These are phyloP conservation scores for Letharia columbiana DNA, from an alignment of 495 filamentous ascomycete genomes.

Conservation along the genomic window DNA sequence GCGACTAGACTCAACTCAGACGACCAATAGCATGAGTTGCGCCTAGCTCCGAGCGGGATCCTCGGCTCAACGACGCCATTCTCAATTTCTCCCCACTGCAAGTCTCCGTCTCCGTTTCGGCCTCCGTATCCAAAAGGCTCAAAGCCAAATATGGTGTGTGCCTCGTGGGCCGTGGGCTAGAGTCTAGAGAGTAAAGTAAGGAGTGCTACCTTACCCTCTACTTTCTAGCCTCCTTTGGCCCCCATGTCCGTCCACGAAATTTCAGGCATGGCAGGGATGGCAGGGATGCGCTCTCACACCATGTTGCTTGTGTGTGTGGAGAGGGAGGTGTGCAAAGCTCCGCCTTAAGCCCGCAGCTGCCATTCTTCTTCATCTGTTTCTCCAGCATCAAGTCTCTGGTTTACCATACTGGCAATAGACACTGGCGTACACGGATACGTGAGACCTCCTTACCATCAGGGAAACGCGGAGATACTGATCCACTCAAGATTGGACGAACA, in stretches of 20 bases:
- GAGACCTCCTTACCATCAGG: neutral
- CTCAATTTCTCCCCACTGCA: too few relatives aligned
- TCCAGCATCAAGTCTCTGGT: neutral
- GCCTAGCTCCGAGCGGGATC: neutral
- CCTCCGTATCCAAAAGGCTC: too few relatives aligned
- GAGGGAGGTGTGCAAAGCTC: neutral
- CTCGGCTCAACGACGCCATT: neutral
- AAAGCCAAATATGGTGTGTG: too few relatives aligned
- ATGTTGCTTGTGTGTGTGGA: neutral
- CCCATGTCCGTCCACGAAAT: too few relatives aligned
- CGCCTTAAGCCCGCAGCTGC: neutral
- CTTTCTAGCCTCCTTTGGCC: too few relatives aligned
- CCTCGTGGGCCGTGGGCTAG: too few relatives aligned
- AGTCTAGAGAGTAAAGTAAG: too few relatives aligned
- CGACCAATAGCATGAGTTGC: neutral
- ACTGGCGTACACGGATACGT: neutral
- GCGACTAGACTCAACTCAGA: neutral
- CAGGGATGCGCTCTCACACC: neutral
- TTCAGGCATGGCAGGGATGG: too few relatives aligned
- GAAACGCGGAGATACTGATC: neutral
- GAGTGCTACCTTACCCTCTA: too few relatives aligned
- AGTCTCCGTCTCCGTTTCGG: too few relatives aligned
- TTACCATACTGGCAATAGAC: neutral
- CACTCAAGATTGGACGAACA: slow-evolving; percentile 1
- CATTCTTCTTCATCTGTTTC: neutral